phyloP scores from a whole-genome alignment of 768 basidiomycete species.

The Calocybe cyanea region DNA sequence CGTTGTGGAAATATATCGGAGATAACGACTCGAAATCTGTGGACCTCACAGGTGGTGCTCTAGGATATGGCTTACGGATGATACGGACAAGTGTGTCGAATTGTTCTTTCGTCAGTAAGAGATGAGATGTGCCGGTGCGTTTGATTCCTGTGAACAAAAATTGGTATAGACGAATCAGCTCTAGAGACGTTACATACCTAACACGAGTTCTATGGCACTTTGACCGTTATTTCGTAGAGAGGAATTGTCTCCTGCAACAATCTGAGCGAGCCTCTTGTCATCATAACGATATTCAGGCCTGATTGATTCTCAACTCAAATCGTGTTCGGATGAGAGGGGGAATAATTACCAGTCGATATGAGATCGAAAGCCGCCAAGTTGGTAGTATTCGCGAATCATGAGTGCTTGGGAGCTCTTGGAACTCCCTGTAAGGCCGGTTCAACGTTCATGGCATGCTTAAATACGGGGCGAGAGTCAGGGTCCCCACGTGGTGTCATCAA shows the following conservation, averaged over 20 bases:
- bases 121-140: conserved; percentile 38
- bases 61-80: conserved; percentile 12
- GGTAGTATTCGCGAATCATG: conserved; percentile 20
- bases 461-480: too few relatives aligned
- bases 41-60: conserved; percentile 9
- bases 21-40: conserved; percentile 42
- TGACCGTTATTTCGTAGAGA: conserved; percentile 23
- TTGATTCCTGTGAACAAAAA: conserved; percentile 35
- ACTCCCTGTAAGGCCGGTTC: too few relatives aligned
- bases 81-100: conserved; percentile 18
- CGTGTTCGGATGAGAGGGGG: not conserved
- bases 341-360: conserved; percentile 20
- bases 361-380: conserved; percentile 24
- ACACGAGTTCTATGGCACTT: conserved; percentile 33
- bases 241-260: conserved; percentile 24
- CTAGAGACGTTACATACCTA: conserved; percentile 29
- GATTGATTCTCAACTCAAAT: conserved; percentile 2
- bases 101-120: conserved; percentile 36
- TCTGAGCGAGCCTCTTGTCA: conserved; percentile 29
- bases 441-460: too few relatives aligned
- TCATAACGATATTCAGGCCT: conserved; percentile 22
- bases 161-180: not conserved
- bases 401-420: too few relatives aligned
- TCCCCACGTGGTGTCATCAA: too few relatives aligned
- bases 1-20: conserved; percentile 37